Evolutionary conservation across 192 early-diverging fungal species (phyloP).

Genomic region (Backusella liffmaniae): DNA sequence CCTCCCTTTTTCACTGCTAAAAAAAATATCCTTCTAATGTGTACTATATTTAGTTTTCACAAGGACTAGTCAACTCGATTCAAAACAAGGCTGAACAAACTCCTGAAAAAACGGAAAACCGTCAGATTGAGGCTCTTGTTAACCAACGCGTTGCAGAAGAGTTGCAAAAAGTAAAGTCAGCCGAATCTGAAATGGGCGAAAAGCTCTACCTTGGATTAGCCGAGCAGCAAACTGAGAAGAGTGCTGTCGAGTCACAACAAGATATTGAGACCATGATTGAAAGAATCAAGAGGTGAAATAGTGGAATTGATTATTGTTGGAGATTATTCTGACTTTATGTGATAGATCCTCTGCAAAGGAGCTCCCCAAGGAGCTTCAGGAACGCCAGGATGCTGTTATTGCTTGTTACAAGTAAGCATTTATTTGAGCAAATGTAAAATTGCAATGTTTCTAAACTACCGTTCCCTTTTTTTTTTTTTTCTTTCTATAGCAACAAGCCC

Average conservation of each 20-base stretch:
- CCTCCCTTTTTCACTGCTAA: too few relatives aligned
- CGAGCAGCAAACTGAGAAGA: conserved; percentile 20
- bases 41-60: conserved; percentile 15
- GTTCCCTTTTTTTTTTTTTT: background rate
- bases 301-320: background rate
- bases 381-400: conserved; percentile 28
- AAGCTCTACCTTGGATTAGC: background rate
- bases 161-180: conserved; percentile 5
- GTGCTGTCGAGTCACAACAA: conserved; percentile 4
- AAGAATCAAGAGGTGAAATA: conserved; percentile 22
- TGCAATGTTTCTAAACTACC: background rate
- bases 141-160: conserved; percentile 26
- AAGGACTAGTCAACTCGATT: conserved; percentile 21
- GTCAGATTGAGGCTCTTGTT: conserved; percentile 29
- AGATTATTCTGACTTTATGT: background rate
- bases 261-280: conserved; percentile 32
- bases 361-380: conserved; percentile 13
- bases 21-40: background rate
- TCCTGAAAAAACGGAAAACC: conserved; percentile 6
- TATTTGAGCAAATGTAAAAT: too few relatives aligned
- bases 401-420: conserved; percentile 25
- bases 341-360: conserved; percentile 20
- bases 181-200: conserved; percentile 8
- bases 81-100: conserved; percentile 18
- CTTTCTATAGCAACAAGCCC: conserved; percentile 12